These are phyloP conservation scores for Phytophthora tentaculata DNA, from an alignment of 352 stramenopile species.

Conservation along the genomic window DNA sequence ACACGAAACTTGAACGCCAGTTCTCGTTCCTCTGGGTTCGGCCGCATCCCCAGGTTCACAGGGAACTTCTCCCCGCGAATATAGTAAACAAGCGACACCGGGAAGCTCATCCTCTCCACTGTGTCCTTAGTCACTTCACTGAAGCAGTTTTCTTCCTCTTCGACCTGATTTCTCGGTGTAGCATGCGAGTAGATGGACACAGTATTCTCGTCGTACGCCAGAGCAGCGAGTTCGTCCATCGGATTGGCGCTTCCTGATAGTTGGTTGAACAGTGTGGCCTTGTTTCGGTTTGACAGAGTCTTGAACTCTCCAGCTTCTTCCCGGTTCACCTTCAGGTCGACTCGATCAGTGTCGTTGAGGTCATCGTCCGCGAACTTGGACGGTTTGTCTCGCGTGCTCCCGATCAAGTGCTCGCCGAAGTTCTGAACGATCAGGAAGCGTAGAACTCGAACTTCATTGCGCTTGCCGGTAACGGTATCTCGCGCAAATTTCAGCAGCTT, in stretches of 20 bases:
- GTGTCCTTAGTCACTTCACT: constrained; percentile 31
- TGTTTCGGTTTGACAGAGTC: constrained; percentile 50
- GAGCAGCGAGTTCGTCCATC: constrained; percentile 61
- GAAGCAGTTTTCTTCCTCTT: constrained; percentile 17
- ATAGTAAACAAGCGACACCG: constrained; percentile 78
- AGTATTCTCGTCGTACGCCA: constrained; percentile 56
- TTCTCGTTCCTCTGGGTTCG: constrained; percentile 36
- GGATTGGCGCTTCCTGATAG: constrained; percentile 34
- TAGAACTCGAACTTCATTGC: constrained; percentile 50
- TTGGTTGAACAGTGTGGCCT: constrained; percentile 63
- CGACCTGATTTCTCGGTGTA: constrained; percentile 19
- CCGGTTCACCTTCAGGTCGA: constrained; percentile 62
- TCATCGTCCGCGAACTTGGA: constrained; percentile 56
- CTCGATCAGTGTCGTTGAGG: constrained; percentile 49
- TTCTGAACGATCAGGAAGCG: constrained; percentile 84
- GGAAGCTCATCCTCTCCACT: constrained; percentile 66
- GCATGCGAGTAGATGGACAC: constrained; percentile 69
- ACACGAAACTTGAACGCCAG: constrained; percentile 58
- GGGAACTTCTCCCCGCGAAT: constrained; percentile 77
- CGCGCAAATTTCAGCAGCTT: constrained; percentile 56
- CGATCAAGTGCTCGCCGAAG: constrained; percentile 75
- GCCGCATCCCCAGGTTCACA: constrained; percentile 61
- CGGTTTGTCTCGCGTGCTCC: constrained; percentile 35
- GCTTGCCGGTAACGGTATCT: constrained; percentile 36
- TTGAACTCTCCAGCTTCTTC: constrained; percentile 48